Evolutionary conservation across 805 yeast genomes (phyloP), one percentile per base, ranked within the genome.

Genomic region (Suhomyces vadensis): DNA sequence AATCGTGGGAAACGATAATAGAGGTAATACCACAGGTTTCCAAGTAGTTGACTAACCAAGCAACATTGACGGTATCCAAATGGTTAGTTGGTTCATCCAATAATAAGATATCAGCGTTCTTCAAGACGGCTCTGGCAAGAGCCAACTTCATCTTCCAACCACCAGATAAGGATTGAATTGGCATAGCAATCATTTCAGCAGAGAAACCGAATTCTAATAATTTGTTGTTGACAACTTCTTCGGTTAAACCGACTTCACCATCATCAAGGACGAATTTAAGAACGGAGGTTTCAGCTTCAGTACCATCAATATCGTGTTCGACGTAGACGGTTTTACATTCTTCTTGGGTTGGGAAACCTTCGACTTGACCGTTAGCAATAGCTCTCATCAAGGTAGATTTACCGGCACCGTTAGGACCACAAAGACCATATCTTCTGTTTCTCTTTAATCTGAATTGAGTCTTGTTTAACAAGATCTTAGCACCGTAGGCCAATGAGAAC

Each of bases 101-200:
- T 76, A 92, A 81, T 75, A 92, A 81, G 70, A 92, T 94, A 76
- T 88, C 96, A 67, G 99, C 98, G 78, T 91, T 91, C 83, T 87
- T 88, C 78, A 92, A 84, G 67, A 92, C 97, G 69, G 99, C 99
- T 79, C 97, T 89, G 63, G 99, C 98, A 67, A 92, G 83, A 71
- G 98, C 98, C 74, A 92, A 84, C 79, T 94, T 94, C 99, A 92
- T 92, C 85, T 94, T 94, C 99, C 99, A 92, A 84, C 99, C 99
- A 85, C 99, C 99, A 68, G 99, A 94, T 63, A 94, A 82, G 55
- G 97, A 87, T 68, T 89, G 83, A 73, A 92, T 92, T 67, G 97
- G 95, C 95, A 86, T 87, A 54, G 66, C 69, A 66, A 86, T 83
- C 97, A 92, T 94, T 68, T 85, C 96, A 49, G 88, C 92, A 61